Base-by-base conservation (phyloP, 148 eudicot genomes). In the Linanthus parryae region DNA sequence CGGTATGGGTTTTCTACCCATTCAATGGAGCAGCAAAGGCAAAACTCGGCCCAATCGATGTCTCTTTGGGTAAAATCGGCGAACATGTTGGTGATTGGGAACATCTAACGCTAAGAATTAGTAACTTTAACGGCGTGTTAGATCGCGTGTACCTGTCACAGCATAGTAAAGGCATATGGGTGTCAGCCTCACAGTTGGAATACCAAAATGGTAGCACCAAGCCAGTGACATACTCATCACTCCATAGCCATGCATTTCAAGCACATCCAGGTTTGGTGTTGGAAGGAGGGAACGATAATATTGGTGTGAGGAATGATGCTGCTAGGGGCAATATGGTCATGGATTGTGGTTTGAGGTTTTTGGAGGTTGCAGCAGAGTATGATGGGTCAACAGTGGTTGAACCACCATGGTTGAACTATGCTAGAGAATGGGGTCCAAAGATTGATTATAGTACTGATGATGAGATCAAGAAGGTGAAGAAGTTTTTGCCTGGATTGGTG, bases 61-160 rank as follows among this genome's bases (percentile, higher is more conserved):
- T 55, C 10, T 41, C 66, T 4, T 44, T 61, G 1, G 57, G 56
- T 6, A 61, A 61, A 56, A 41, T 56, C 0, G 72, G 72, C 3
- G 53, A 61, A 40, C 72, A 68, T 44, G 42, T 55, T n/a, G 63
- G 67, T 14, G 72, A 68, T 26, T 68, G 67, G 72, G 72, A 68
- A 56, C 72, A 68, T 44, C 48, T 68, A 2, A 68, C 72, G 0
- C 16, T 68, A 8, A 33, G 67, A 25, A 18, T 68, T 11, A 68
- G 58, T 44, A 68, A 68, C 20, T 48, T 61, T 27, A 46, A 56
- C 6, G 72, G 72, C 0, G 58, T 34, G 51, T 28, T 68, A 22
- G 50, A 62, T 16, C 25, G 67, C 11, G 53, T 68, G 0, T 68
- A 61, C 9, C 56, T 61, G 21, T 55, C 72, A 0, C 50, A 62